A percentile compares a stretch with the other conserved stretches of the same genome.
phyloP scores from a whole-genome alignment of 805 yeast species.

The Candida insectorum region DNA sequence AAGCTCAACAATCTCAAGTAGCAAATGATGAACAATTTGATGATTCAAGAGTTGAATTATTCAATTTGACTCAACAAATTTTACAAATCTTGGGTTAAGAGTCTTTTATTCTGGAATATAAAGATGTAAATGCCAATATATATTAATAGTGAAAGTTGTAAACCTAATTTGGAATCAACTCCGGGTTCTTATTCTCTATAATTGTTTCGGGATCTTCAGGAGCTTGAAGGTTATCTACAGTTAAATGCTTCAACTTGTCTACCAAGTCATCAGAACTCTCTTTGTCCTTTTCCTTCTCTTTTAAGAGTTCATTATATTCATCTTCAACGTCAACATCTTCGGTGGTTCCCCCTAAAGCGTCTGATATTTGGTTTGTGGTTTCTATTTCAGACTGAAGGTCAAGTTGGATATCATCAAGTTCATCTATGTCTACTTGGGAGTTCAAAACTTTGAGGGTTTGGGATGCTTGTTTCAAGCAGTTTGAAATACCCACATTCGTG shows the following conservation, averaged over 20 bases:
- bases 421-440: slow-evolving; percentile 20
- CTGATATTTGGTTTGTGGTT: slow-evolving; percentile 23
- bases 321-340: slow-evolving; percentile 24
- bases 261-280: slow-evolving; percentile 10
- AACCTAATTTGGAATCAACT: too few species aligned
- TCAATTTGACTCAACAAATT: slow-evolving; percentile 65
- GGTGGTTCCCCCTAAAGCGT: slow-evolving; percentile 16
- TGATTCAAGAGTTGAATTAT: slow-evolving; percentile 62
- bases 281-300: slow-evolving; percentile 11
- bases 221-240: too few species aligned
- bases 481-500: slow-evolving; percentile 21
- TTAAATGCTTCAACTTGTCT: slow-evolving; percentile 11
- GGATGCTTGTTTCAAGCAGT: slow-evolving; percentile 24
- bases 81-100: slow-evolving; percentile 47
- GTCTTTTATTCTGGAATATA: slow-evolving; percentile 9
- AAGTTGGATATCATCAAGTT: slow-evolving; percentile 22
- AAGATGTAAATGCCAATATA: not conserved
- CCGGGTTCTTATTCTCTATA: not conserved
- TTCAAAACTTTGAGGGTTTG: slow-evolving; percentile 26
- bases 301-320: slow-evolving; percentile 23
- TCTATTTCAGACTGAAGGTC: slow-evolving; percentile 30
- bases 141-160: not conserved
- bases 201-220: too few species aligned
- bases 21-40: slow-evolving; percentile 42
- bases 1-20: slow-evolving; percentile 26